Evolutionary conservation across 306 rosid species (phyloP), one percentile per base, ranked within the genome.

Genomic region (Ziziphus jujuba): DNA sequence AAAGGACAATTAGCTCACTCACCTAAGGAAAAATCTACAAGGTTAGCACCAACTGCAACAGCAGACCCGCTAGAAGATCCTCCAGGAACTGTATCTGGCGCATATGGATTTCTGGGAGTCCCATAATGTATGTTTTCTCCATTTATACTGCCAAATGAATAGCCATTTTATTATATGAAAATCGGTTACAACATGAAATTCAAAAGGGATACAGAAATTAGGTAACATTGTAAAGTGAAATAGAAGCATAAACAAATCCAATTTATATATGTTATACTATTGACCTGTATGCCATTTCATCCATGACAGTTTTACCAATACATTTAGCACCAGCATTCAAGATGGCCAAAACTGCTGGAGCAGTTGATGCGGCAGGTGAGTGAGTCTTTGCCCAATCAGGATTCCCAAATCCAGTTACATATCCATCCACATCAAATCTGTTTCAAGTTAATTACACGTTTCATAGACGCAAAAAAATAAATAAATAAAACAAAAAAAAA

Each of bases 311-410:
- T 80, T 73, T 87, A 70, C 98, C 98, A 57, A 84, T 72, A 67
- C 87, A 88, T 25, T 86, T 88, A 57, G 96, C 99, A 56, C 99
- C 99, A 57, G 81, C 95, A n/a, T 54, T 70, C 12, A 88, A 80
- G 51, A 90, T 51, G 35, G 86, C 69, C 80, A 66, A 57, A 63
- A 90, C 79, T 21, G 89, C 75, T 20, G 95, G 95, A 62, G 99
- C 95, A 10, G 96, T 86, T 15, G 84, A 87, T 21, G 73, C 77
- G 62, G 97, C 91, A 79, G 77, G 82, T 0, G 85, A 67, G 77
- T 93, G 99, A 80, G 99, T 90, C 86, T 83, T 90, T 35, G 77
- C 80, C 99, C 99, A 93, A 21, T 90, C 95, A 75, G 97, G 99
- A 74, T 80, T 90, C 66, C 97, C 97, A 34, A 90, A 88, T 22